Percentiles rank a stretch among this genome's conserved stretches.
Evolutionary conservation across 768 basidiomycete species (phyloP).

Genomic region (Auricularia cornea): DNA sequence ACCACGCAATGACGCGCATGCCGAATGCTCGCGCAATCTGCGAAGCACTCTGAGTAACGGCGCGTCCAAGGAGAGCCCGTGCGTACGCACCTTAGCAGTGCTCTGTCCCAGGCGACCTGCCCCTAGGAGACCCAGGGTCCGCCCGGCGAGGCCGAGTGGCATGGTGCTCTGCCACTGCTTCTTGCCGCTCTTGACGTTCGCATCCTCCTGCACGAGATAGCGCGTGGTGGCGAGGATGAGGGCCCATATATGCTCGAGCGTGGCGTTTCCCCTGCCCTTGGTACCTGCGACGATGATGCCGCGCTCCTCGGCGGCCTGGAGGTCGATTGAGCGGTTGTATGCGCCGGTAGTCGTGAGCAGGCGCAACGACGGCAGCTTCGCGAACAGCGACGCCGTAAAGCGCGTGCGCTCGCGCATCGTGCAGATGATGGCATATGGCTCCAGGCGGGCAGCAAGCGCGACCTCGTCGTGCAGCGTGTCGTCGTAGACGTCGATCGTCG

Average conservation of each 20-base stretch:
- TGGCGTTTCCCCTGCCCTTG: constrained; percentile 34
- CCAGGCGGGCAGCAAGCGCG: constrained; percentile 38
- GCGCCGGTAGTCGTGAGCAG: constrained; percentile 47
- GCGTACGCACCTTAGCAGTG: constrained; percentile 37
- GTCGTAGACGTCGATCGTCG: constrained; percentile 38
- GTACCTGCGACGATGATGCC: constrained; percentile 50
- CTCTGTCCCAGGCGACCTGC: constrained; percentile 48
- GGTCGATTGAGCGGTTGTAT: constrained; percentile 43
- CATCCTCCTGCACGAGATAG: constrained; percentile 42
- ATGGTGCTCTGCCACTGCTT: constrained; percentile 47
- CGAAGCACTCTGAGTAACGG: background rate
- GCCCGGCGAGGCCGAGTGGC: constrained; percentile 43
- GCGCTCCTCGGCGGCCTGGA: constrained; percentile 36
- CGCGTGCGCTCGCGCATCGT: constrained; percentile 63
- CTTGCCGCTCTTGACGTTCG: constrained; percentile 37
- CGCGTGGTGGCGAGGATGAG: constrained; percentile 45
- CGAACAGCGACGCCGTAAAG: constrained; percentile 40
- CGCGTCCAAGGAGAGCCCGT: constrained; percentile 2
- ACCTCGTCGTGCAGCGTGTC: constrained; percentile 47
- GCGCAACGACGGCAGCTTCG: constrained; percentile 49
- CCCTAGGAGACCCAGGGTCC: constrained; percentile 53
- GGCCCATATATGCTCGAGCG: constrained; percentile 61
- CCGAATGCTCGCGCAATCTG: constrained; percentile 54
- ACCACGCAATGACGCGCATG: constrained; percentile 58
- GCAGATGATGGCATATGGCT: constrained; percentile 48